Evolutionary conservation across 306 rosid genomes (phyloP).

Genomic region (Lathyrus aphaca): DNA sequence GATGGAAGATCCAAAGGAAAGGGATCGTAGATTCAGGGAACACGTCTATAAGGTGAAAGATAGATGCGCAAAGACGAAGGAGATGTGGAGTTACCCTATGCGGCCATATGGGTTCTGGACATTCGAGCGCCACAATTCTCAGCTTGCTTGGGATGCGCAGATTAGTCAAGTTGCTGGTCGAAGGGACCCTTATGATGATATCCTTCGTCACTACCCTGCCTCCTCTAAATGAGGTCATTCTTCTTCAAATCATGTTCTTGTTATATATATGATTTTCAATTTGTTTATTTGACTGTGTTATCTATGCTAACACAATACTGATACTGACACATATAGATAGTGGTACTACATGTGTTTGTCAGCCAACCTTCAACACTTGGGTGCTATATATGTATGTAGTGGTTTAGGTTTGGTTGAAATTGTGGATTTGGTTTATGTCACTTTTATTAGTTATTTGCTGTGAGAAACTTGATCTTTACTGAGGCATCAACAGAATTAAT

Average conservation of each 20-base stretch:
- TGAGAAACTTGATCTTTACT: slow-evolving; percentile 10
- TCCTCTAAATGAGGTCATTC: slow-evolving; percentile 47
- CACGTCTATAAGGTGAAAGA: slow-evolving; percentile 51
- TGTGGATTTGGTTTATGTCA: slow-evolving; percentile 10
- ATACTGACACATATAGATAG: not conserved
- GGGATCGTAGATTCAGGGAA: slow-evolving; percentile 87
- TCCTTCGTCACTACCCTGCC: slow-evolving; percentile 55
- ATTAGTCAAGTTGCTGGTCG: slow-evolving; percentile 85
- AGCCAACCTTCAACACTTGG: not conserved
- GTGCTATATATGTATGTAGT: not conserved
- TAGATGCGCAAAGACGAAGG: slow-evolving; percentile 74
- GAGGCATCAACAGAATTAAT: not conserved
- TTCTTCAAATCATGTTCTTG: not conserved
- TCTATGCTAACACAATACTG: not conserved
- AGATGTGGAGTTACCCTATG: slow-evolving; percentile 84
- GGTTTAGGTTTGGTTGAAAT: not conserved
- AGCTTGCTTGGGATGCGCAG: slow-evolving; percentile 91
- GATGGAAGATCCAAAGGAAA: slow-evolving; percentile 93
- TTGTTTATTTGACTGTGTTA: not conserved
- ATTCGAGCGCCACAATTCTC: slow-evolving; percentile 91
- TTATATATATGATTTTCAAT: not conserved
- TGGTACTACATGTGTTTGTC: not conserved
- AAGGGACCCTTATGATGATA: slow-evolving; percentile 90
- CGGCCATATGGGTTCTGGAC: slow-evolving; percentile 98
- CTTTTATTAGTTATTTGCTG: not conserved